phyloP scores from a whole-genome alignment of 768 basidiomycete species.

The Boletus bicolor region DNA sequence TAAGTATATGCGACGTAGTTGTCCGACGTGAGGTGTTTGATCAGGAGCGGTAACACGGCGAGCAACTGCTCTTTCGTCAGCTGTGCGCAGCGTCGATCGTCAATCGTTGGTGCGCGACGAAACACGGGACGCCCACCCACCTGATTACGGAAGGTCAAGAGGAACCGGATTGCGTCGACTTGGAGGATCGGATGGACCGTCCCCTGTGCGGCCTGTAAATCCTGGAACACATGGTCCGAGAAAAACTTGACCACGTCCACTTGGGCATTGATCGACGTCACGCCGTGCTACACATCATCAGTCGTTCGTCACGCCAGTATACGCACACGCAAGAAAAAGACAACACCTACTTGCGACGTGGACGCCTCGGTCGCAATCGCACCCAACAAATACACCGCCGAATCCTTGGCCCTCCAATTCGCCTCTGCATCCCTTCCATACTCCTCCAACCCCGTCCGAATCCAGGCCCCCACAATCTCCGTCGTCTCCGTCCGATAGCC shows the following conservation, averaged over 20 bases:
- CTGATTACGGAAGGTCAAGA: slow-evolving; percentile 95
- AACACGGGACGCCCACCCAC: slow-evolving; percentile 37
- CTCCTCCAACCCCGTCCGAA: slow-evolving; percentile 64
- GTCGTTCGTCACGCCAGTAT: too few relatives aligned
- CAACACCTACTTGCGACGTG: slow-evolving; percentile 61
- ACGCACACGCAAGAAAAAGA: too few relatives aligned
- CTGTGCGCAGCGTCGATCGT: slow-evolving; percentile 35
- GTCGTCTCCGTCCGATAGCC: slow-evolving; percentile 87
- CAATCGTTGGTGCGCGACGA: neutral
- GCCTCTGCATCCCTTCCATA: slow-evolving; percentile 58
- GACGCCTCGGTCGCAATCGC: slow-evolving; percentile 89
- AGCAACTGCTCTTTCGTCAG: slow-evolving; percentile 92
- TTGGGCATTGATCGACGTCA: slow-evolving; percentile 87
- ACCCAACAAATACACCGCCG: slow-evolving; percentile 89
- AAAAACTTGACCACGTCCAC: slow-evolving; percentile 97
- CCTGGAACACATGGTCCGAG: slow-evolving; percentile 84
- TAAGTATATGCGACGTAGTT: slow-evolving; percentile 96
- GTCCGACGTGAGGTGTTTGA: slow-evolving; percentile 73
- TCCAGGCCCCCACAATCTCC: slow-evolving; percentile 82
- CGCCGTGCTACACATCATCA: slow-evolving; percentile 62
- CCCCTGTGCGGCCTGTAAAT: slow-evolving; percentile 68
- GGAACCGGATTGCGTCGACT: slow-evolving; percentile 93
- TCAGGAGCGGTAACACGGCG: slow-evolving; percentile 83
- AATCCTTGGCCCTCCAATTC: slow-evolving; percentile 91
- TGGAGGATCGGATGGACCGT: slow-evolving; percentile 86